phyloP scores from a whole-genome alignment of 495 filamentous ascomycete species.

The Xylaria venustula region DNA sequence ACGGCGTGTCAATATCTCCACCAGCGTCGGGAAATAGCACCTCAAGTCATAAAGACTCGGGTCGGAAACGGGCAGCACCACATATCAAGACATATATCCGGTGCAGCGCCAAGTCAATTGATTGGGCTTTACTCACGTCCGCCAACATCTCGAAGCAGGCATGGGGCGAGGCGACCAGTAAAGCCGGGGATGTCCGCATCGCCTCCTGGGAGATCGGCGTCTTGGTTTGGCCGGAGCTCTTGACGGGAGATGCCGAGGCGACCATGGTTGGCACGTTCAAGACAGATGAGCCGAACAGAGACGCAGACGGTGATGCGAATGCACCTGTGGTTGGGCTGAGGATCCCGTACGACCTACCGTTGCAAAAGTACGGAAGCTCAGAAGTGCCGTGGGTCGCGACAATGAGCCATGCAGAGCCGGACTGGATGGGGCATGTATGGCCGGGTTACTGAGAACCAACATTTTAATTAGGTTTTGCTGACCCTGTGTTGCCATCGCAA shows the following conservation, averaged over 20 bases:
- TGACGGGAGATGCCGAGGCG: constrained; percentile 40
- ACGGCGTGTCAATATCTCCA: constrained; percentile 23
- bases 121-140: constrained; percentile 85
- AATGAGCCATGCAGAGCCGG: constrained; percentile 57
- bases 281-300: constrained; percentile 47
- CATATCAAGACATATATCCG: constrained; percentile 92
- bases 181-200: constrained; percentile 60
- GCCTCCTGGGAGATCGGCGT: constrained; percentile 87
- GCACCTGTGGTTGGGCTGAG: constrained; percentile 60
- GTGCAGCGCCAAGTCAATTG: constrained; percentile 61
- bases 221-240: constrained; percentile 77
- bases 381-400: constrained; percentile 82
- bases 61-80: constrained; percentile 76
- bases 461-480: background rate
- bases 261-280: constrained; percentile 71
- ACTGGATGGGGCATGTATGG: constrained; percentile 61
- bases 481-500: background rate
- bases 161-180: constrained; percentile 67
- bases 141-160: constrained; percentile 89
- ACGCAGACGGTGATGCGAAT: constrained; percentile 13
- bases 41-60: constrained; percentile 35
- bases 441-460: background rate
- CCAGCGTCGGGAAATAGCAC: background rate
- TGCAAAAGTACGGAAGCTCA: constrained; percentile 58
- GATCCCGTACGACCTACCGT: constrained; percentile 81